These are phyloP conservation scores for Hylodesmum podocarpum DNA, from an alignment of 306 rosid species.

Conservation along the genomic window DNA sequence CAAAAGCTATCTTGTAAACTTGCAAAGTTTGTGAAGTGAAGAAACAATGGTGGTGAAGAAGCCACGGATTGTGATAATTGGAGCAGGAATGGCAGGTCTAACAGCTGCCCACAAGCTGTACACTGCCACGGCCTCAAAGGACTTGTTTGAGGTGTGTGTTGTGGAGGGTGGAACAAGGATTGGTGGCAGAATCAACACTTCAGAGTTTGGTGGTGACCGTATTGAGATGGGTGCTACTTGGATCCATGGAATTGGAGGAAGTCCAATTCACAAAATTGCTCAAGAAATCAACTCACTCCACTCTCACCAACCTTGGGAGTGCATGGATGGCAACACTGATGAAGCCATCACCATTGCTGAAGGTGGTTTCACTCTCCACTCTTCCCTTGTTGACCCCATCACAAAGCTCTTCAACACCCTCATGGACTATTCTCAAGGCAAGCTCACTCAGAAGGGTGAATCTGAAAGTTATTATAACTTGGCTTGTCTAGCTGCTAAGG, in stretches of 20 bases:
- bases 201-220: constrained; percentile 85
- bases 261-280: constrained; percentile 85
- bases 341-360: constrained; percentile 71
- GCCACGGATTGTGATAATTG: constrained; percentile 80
- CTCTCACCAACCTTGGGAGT: constrained; percentile 93
- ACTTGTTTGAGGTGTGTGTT: constrained; percentile 69
- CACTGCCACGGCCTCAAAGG: constrained; percentile 50
- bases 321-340: constrained; percentile 75
- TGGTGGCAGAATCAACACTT: constrained; percentile 93
- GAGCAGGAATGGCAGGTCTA: constrained; percentile 98
- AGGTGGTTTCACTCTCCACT: constrained; percentile 60
- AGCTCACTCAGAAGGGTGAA: constrained; percentile 32
- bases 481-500: constrained; percentile 42
- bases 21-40: neutral
- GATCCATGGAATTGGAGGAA: constrained; percentile 96
- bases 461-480: constrained; percentile 25
- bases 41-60: constrained; percentile 72
- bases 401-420: constrained; percentile 64
- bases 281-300: constrained; percentile 61
- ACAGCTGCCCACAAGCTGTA: constrained; percentile 90
- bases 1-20: neutral
- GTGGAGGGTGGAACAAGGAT: constrained; percentile 89
- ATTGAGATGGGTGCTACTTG: constrained; percentile 99
- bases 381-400: constrained; percentile 60
- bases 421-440: constrained; percentile 73